Base-by-base conservation (phyloP, 192 early-diverging fungal species). In the Mortierella claussenii region DNA sequence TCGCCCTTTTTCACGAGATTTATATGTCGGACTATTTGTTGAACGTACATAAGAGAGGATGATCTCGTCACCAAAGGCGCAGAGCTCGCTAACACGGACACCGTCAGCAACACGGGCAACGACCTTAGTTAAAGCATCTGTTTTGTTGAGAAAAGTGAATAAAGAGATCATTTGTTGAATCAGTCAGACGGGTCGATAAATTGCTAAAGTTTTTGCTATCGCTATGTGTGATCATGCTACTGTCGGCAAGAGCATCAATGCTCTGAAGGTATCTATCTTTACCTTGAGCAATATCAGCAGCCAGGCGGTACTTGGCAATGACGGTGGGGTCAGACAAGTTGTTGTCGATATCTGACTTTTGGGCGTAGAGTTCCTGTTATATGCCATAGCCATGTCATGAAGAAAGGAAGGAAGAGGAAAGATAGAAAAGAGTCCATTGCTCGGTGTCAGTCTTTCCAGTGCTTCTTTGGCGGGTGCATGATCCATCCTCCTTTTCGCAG, bases 211-310 rank as follows among this genome's bases (percentile, higher is more conserved):
- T n/a, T n/a, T n/a, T n/a, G n/a, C n/a, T n/a, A n/a, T n/a, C n/a
- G n/a, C n/a, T n/a, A n/a, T n/a, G n/a, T n/a, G n/a, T n/a, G n/a
- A n/a, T n/a, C n/a, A n/a, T n/a, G n/a, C n/a, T n/a, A n/a, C n/a
- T n/a, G n/a, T n/a, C n/a, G n/a, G n/a, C n/a, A n/a, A n/a, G n/a
- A n/a, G n/a, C n/a, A n/a, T n/a, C n/a, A n/a, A n/a, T n/a, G n/a
- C n/a, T n/a, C n/a, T n/a, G n/a, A n/a, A n/a, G n/a, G n/a, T n/a
- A n/a, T 9, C 1, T 23, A 31, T 32, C 5, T 67, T 66, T 81
- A 92, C 92, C 84, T 68, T 94, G 91, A 36, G 86, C 89, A 70
- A 95, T 87, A 58, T 91, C 89, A 20, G 91, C 91, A 26, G 91
- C 89, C n/a, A 82, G 80, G 43, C 80, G 80, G 80, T 95, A 94